Conservation (phyloP, 345 rosid species). For the Erodium maritimum region DNA sequence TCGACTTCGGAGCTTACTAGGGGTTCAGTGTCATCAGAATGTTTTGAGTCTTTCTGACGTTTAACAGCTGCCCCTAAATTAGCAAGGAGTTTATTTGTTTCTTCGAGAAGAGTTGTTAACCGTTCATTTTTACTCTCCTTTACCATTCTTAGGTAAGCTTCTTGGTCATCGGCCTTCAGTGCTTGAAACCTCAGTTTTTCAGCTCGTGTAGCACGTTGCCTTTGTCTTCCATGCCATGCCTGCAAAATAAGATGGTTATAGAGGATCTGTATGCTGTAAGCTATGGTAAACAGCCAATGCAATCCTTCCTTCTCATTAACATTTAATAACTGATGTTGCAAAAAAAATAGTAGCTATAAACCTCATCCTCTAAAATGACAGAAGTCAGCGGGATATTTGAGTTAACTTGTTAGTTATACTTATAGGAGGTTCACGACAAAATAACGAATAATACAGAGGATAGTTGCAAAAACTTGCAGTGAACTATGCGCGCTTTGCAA, state of each 20-base stretch:
- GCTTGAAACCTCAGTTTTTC: constrained; percentile 96
- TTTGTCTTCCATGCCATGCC: constrained; percentile 99
- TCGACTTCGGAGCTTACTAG: constrained; percentile 60
- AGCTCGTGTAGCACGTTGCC: constrained; percentile 96
- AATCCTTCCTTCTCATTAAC: neutral
- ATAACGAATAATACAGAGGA: no score
- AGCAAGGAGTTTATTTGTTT: constrained; percentile 88
- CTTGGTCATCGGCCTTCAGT: constrained; percentile 95
- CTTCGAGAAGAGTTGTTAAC: constrained; percentile 77
- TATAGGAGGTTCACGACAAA: no score
- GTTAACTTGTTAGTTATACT: neutral
- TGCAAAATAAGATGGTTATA: constrained; percentile 15
- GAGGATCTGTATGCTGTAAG: neutral
- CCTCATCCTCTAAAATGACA: constrained; percentile 7
- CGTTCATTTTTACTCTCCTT: constrained; percentile 98
- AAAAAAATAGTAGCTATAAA: neutral
- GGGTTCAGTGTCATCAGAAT: constrained; percentile 54
- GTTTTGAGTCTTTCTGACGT: constrained; percentile 82
- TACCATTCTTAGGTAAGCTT: constrained; percentile 89
- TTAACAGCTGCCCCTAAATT: constrained; percentile 99
- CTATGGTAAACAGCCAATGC: constrained; percentile 3
- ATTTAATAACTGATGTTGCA: neutral
- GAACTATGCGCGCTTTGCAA: no score
- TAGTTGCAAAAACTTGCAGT: no score
- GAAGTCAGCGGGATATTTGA: constrained; percentile 5